Evolutionary conservation across 192 early-diverging fungal genomes (phyloP).

Genomic region (Backusella tarrabulga): DNA sequence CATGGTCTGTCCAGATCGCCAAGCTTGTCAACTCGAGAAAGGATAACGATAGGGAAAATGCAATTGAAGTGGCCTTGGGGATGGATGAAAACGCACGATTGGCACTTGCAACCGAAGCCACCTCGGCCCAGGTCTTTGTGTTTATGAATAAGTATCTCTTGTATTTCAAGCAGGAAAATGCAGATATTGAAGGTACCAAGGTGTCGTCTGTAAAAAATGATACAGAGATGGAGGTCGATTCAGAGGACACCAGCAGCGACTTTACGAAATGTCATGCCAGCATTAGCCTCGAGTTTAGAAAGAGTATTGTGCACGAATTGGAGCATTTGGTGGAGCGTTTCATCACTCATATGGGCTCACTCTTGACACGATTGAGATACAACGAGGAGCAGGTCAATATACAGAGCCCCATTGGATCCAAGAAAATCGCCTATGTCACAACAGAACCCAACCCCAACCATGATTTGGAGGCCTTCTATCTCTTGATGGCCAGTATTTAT

Average conservation of each 20-base stretch:
- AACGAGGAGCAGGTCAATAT: slow-evolving; percentile 52
- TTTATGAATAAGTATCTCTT: slow-evolving; percentile 67
- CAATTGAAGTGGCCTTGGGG: slow-evolving; percentile 43
- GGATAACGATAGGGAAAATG: slow-evolving; percentile 10
- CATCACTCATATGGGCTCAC: slow-evolving; percentile 56
- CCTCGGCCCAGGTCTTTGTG: slow-evolving; percentile 54
- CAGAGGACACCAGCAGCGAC: background rate
- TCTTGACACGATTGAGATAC: slow-evolving; percentile 59
- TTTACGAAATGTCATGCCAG: slow-evolving; percentile 2
- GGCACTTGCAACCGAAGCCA: slow-evolving; percentile 51
- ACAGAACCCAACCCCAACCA: background rate
- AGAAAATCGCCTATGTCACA: background rate
- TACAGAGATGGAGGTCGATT: slow-evolving; percentile 3
- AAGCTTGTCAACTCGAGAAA: slow-evolving; percentile 34
- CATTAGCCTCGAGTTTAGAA: slow-evolving; percentile 24
- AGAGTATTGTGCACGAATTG: slow-evolving; percentile 32
- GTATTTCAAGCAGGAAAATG: slow-evolving; percentile 38
- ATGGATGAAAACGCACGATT: slow-evolving; percentile 42
- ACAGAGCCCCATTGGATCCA: background rate
- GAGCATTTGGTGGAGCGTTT: slow-evolving; percentile 50
- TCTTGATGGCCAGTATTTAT: slow-evolving; percentile 70
- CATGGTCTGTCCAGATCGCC: slow-evolving; percentile 58
- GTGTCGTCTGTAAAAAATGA: background rate
- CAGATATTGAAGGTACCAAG: background rate
- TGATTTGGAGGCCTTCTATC: slow-evolving; percentile 63